Percentiles rank a stretch among this genome's conserved stretches.
phyloP scores from a whole-genome alignment of 2,329 filamentous ascomycete species.

The Zarea fungicola region DNA sequence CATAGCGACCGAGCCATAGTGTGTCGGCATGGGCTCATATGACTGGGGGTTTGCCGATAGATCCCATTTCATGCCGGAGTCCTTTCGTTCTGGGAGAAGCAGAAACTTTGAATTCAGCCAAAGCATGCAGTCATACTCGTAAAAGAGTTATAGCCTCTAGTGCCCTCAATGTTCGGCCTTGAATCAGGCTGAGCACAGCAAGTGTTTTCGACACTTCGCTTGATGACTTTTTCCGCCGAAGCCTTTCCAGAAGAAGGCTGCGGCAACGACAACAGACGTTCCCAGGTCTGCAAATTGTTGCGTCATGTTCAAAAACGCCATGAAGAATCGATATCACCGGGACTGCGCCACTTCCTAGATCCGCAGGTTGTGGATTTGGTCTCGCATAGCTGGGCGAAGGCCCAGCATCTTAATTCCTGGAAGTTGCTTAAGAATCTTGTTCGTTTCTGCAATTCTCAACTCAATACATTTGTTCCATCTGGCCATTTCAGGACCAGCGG shows the following conservation, averaged over 20 bases:
- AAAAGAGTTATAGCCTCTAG: no score
- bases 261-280: background rate
- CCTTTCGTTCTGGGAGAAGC: background rate
- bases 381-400: background rate
- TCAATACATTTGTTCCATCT: slow-evolving; percentile 1
- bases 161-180: no score
- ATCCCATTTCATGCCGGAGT: background rate
- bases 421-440: background rate
- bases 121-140: slow-evolving; percentile 1
- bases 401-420: slow-evolving; percentile 7
- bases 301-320: background rate
- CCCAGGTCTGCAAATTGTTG: background rate
- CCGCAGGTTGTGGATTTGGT: background rate
- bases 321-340: background rate
- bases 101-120: background rate
- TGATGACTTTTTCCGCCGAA: background rate
- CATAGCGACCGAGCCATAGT: background rate
- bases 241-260: background rate
- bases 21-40: background rate
- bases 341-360: background rate
- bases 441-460: background rate
- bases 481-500: background rate
- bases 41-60: background rate
- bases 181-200: background rate
- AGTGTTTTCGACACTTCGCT: background rate